These are phyloP conservation scores for Phytophthora cryptogea DNA, from an alignment of 352 stramenopile genomes.

Conservation along the genomic window DNA sequence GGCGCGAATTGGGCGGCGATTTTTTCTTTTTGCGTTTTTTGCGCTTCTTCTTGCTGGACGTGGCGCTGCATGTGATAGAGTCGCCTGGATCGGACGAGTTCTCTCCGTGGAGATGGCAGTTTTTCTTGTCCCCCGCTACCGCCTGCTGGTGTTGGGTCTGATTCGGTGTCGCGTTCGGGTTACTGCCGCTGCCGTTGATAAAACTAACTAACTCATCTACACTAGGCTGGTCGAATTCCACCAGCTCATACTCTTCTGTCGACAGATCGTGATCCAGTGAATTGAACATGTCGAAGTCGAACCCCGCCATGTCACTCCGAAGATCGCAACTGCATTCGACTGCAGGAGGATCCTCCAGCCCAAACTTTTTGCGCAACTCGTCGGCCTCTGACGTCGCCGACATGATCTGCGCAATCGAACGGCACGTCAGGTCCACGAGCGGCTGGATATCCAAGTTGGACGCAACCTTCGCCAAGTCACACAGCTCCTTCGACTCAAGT, in stretches of 20 bases:
- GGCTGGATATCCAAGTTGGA: conserved; percentile 85
- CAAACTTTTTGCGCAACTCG: conserved; percentile 80
- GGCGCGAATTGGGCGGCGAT: conserved; percentile 27
- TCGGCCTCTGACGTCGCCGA: conserved; percentile 76
- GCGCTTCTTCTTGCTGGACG: conserved; percentile 59
- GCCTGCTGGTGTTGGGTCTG: conserved; percentile 33
- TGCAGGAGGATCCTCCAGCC: conserved; percentile 52
- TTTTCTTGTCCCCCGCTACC: conserved; percentile 25
- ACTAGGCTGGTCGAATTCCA: conserved; percentile 83
- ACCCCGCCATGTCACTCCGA: conserved; percentile 60
- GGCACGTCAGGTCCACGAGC: conserved; percentile 78
- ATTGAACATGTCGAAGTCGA: conserved; percentile 84
- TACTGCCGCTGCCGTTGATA: conserved; percentile 64
- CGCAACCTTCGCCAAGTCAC: conserved; percentile 78
- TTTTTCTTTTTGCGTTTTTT: conserved; percentile 85
- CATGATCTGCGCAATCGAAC: conserved; percentile 86
- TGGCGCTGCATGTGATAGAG: conserved; percentile 23
- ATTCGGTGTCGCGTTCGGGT: conserved; percentile 24
- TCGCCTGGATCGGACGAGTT: conserved; percentile 34
- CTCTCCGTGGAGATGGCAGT: conserved; percentile 33
- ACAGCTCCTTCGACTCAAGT: conserved; percentile 79
- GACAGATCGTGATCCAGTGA: conserved; percentile 76
- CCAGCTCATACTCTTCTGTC: conserved; percentile 77
- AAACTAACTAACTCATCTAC: conserved; percentile 84
- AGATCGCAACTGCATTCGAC: conserved; percentile 60